Evolutionary conservation across 2,329 filamentous ascomycete genomes (phyloP), one percentile per base, ranked within the genome.

Genomic region (Aureobasidium sp.): DNA sequence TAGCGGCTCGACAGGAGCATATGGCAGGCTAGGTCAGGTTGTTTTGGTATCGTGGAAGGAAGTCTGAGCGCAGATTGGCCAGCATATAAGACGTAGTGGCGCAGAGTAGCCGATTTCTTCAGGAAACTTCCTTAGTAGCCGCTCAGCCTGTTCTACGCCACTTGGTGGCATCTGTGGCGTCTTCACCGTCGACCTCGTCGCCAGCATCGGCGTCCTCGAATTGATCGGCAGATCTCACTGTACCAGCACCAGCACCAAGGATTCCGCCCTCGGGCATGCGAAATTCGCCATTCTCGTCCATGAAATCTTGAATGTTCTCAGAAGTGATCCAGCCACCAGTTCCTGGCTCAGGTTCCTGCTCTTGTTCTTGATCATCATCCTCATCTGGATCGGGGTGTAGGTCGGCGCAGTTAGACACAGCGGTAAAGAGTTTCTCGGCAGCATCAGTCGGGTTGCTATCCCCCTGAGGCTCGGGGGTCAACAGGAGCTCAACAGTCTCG

Each of bases 271-370:
- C 86, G 61, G 85, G 85, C 48, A 86, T 86, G 25, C 87, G 87
- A 83, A 88, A 93, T 70, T 93, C 91, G 3, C 90, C 90, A 9
- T 91, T 82, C 64, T 82, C 85, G 68, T 94, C 89, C 73, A 94
- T 89, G 70, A 85, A 96, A 67, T 96, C 84, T 65, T 88, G 80
- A 72, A 96, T 86, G 68, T 97, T 97, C 61, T 96, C 93, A 9
- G 90, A 89, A 16, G 93, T 97, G 70, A 97, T 91, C 89, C 89
- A 93, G 0, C 89, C 89, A 0, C 83, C 84, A 54, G 88, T 90
- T 1, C 89, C 88, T 0, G 89, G 87, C 73, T 89, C 83, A 0
- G 85, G 84, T n/a, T 80, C 73, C 39, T 72, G 71, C 5, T 64
- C 67, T 0, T 81, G 82, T 0, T 83, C 83, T 1, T 82, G 84